Evolutionary conservation across 495 filamentous ascomycete species (phyloP), one percentile per base, ranked within the genome.

Genomic region (Aspergillus biplanus): DNA sequence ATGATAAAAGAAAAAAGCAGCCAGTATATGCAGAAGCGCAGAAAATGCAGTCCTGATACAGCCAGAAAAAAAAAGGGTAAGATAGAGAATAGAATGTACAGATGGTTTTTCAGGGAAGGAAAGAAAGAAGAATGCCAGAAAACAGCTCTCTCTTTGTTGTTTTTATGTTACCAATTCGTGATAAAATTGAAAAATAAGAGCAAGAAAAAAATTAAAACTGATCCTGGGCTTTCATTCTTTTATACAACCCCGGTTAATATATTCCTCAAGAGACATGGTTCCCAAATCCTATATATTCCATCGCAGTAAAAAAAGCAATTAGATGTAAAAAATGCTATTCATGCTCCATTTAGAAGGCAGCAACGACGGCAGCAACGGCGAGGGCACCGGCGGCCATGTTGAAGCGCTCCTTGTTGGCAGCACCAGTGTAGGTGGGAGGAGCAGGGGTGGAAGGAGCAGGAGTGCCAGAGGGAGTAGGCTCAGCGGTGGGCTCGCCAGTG

Each of bases 341-440:
- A 16, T 6, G 12, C 21, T 18, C 0, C 47, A 1, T 37, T 70
- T 68, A 82, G 58, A 78, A 16, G 34, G 64, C 72, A 42, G 66
- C 59, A 55, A 67, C 69, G 57, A 72, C 49, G 34, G 71, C 71
- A 61, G 65, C 73, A 47, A 63, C 64, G n/a, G 71, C 71, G 46
- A 68, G 65, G 27, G 71, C 73, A 65, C 72, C 66, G 52, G 71
- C 67, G 27, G 73, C 50, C 59, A 61, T 62, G 56, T 63, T 67
- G 61, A 71, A 61, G 37, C 67, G 61, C 54, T 71, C 69, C 21
- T 67, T 63, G 58, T 48, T 68, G 31, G 77, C 77, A 55, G 69
- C 76, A 53, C 68, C 76, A 21, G 75, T 77, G 58, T 67, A 71
- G 48, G 70, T 35, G n/a, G 68, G 63, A n/a, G 63, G 61, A 32